phyloP scores from a whole-genome alignment of 441 rosid species.

The Populus trichocarpa region DNA sequence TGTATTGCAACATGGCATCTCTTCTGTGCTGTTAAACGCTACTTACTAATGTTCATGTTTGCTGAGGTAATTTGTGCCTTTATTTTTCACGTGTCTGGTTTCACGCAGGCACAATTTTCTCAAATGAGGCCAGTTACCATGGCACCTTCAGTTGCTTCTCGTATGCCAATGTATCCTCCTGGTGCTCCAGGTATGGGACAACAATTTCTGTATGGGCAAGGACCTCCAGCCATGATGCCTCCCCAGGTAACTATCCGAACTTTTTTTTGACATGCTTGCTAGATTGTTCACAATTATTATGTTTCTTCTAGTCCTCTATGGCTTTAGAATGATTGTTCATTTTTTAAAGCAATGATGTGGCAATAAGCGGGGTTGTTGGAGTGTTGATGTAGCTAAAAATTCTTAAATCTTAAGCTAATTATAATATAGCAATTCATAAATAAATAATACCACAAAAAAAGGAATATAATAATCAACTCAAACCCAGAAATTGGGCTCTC shows the following conservation, averaged over 20 bases:
- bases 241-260: constrained; percentile 40
- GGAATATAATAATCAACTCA: not conserved
- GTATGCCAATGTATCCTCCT: constrained; percentile 70
- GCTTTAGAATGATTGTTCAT: not conserved
- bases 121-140: constrained; percentile 69
- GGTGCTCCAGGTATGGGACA: constrained; percentile 77
- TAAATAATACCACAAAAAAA: too few relatives aligned
- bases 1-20: not conserved
- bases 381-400: not conserved
- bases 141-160: constrained; percentile 62
- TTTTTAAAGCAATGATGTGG: too few relatives aligned
- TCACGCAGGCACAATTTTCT: constrained; percentile 67
- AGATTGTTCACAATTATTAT: not conserved
- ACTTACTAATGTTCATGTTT: not conserved
- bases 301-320: not conserved
- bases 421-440: not conserved
- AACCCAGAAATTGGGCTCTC: not conserved
- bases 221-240: constrained; percentile 65
- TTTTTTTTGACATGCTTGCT: not conserved
- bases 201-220: constrained; percentile 75
- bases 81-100: not conserved
- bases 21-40: not conserved
- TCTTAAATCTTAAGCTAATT: not conserved
- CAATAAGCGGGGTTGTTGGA: not conserved
- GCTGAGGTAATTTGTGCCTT: not conserved